Conservation (phyloP, 2,329 filamentous ascomycete genomes). For the Fonsecaea monophora region DNA sequence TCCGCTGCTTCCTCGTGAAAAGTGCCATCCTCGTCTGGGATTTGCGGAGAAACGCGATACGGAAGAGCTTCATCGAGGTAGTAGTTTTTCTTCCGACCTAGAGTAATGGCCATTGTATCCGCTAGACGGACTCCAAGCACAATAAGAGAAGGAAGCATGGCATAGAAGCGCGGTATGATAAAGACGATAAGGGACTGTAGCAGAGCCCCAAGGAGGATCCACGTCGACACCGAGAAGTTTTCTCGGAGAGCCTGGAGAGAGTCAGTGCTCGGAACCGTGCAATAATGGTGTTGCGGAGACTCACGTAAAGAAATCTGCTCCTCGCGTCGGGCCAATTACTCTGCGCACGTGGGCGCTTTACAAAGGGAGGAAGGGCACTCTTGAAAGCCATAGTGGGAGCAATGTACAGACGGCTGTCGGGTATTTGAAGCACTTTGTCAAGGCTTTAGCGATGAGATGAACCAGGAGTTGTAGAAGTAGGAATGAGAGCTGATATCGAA, state of each 20-base stretch:
- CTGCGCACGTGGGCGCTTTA: slow-evolving; percentile 29
- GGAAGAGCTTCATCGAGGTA: slow-evolving; percentile 47
- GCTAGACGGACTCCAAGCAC: slow-evolving; percentile 45
- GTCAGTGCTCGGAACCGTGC: slow-evolving; percentile 4
- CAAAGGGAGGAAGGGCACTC: slow-evolving; percentile 22
- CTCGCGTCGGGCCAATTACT: slow-evolving; percentile 8
- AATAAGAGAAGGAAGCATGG: slow-evolving; percentile 46
- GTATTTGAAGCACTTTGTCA: not conserved
- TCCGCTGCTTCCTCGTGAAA: slow-evolving; percentile 40
- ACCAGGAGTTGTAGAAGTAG: not conserved
- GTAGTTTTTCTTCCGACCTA: slow-evolving; percentile 47
- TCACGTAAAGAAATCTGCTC: slow-evolving; percentile 23
- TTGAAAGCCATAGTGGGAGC: slow-evolving; percentile 25
- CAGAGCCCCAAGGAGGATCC: slow-evolving; percentile 51
- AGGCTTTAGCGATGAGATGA: not conserved
- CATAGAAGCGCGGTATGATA: slow-evolving; percentile 43
- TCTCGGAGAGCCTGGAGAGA: slow-evolving; percentile 41
- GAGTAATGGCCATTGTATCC: slow-evolving; percentile 46
- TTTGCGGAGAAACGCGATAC: slow-evolving; percentile 48
- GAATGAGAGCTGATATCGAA: not conserved
- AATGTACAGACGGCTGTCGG: not conserved
- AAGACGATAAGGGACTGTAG: slow-evolving; percentile 49
- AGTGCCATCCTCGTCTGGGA: slow-evolving; percentile 47
- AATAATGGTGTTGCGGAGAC: not conserved
- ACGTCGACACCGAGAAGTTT: slow-evolving; percentile 50